These are phyloP conservation scores for Wickerhamiella alocasiicola DNA, from an alignment of 805 yeast genomes.

Conservation along the genomic window DNA sequence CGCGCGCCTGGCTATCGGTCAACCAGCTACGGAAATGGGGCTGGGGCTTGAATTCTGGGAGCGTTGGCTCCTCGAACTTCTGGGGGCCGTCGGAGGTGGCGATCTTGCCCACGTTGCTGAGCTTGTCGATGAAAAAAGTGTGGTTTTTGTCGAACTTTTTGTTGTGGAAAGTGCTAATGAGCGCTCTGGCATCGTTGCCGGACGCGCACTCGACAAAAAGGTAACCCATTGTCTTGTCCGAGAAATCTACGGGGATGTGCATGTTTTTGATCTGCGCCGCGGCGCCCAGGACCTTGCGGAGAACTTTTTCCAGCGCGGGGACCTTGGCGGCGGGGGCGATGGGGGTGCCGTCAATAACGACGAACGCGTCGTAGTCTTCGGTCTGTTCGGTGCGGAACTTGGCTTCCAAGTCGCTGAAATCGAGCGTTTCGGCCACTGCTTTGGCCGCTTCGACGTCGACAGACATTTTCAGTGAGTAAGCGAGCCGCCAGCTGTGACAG, in stretches of 20 bases:
- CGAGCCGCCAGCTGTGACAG: too few species aligned
- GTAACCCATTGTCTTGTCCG: constrained; percentile 73
- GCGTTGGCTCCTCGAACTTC: constrained; percentile 51
- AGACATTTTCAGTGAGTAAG: constrained; percentile 4
- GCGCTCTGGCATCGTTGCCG: constrained; percentile 56
- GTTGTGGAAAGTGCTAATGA: constrained; percentile 69
- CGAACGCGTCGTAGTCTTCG: constrained; percentile 56
- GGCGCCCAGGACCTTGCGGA: constrained; percentile 62
- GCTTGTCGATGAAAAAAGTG: constrained; percentile 69
- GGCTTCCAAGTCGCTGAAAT: constrained; percentile 74
- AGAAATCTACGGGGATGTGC: constrained; percentile 59
- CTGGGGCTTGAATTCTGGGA: constrained; percentile 60
- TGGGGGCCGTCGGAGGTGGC: constrained; percentile 65
- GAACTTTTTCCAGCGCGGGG: constrained; percentile 70
- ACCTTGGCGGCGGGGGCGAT: constrained; percentile 83
- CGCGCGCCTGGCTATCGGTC: constrained; percentile 77
- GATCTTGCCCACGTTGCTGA: constrained; percentile 30
- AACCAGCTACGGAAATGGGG: constrained; percentile 87
- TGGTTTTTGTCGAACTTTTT: constrained; percentile 92
- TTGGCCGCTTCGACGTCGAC: constrained; percentile 6
- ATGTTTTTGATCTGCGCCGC: constrained; percentile 70
- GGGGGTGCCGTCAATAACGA: constrained; percentile 92
- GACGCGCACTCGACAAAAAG: constrained; percentile 67
- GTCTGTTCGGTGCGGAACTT: constrained; percentile 53
- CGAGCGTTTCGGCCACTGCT: too few species aligned